Conservation (phyloP, 345 rosid genomes). For the Lepidium africanum region DNA sequence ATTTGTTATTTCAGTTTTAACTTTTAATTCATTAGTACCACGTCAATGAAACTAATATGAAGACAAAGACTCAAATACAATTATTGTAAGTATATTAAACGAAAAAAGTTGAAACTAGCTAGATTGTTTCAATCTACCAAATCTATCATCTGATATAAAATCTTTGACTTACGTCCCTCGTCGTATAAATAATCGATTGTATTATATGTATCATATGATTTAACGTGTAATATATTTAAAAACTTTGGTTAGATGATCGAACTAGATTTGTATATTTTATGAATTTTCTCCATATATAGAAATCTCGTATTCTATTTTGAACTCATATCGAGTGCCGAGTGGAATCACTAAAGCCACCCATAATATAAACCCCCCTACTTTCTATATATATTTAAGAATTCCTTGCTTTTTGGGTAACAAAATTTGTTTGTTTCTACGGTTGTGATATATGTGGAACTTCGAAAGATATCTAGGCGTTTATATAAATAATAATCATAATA, state of each 20-base stretch:
- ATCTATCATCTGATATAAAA: not conserved
- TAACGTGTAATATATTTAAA: not conserved
- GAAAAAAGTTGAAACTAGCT: not conserved
- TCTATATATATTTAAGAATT: not conserved
- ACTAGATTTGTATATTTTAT: not conserved
- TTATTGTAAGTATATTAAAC: not conserved
- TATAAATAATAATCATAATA: not conserved
- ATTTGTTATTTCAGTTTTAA: not conserved
- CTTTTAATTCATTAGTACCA: not conserved
- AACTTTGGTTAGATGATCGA: not conserved
- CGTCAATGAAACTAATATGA: not conserved
- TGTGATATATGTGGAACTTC: not conserved
- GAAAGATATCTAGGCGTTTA: not conserved
- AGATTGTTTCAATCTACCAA: not conserved
- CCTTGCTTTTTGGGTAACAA: conserved; percentile 2
- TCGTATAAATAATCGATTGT: not conserved
- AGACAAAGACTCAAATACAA: not conserved
- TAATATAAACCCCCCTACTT: not conserved
- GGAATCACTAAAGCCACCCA: conserved; percentile 11
- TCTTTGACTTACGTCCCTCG: not conserved
- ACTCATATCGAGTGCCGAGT: conserved; percentile 3
- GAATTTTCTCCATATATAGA: not conserved
- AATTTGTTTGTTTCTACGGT: not conserved
- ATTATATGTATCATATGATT: not conserved
- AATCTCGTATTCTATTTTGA: not conserved